phyloP scores from a whole-genome alignment of 169 alveolate species.

The Besnoitia besnoiti region DNA sequence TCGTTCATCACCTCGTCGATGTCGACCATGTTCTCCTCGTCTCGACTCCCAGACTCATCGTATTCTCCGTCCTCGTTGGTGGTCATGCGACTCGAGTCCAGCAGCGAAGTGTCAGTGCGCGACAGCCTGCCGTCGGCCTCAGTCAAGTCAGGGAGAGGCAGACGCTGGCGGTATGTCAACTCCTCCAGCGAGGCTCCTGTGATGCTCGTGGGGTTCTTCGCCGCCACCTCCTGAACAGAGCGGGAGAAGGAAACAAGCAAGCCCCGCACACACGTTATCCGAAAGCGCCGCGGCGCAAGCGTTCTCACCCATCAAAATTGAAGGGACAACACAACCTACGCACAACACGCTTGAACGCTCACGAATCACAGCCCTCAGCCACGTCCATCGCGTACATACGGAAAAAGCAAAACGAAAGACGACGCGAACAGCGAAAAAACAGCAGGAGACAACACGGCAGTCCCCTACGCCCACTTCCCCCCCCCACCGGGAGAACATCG shows the following conservation, averaged over 20 bases:
- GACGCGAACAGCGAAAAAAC: too few species aligned
- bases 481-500: not conserved
- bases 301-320: too few species aligned
- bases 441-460: not conserved
- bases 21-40: constrained; percentile 73
- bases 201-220: constrained; percentile 57
- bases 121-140: constrained; percentile 26
- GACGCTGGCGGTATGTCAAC: constrained; percentile 51
- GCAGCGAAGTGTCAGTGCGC: constrained; percentile 51
- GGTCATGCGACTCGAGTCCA: not conserved
- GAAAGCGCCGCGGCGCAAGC: too few species aligned
- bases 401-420: too few species aligned
- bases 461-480: too few species aligned
- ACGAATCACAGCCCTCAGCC: too few species aligned
- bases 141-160: constrained; percentile 53
- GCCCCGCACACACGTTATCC: too few species aligned
- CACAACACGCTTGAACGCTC: too few species aligned
- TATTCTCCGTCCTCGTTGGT: constrained; percentile 39
- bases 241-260: constrained; percentile 34
- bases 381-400: too few species aligned
- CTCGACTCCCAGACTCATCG: constrained; percentile 69
- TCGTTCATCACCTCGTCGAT: constrained; percentile 79
- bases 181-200: constrained; percentile 51
- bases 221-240: constrained; percentile 70
- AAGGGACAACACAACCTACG: too few species aligned